A percentile compares a stretch with the other conserved stretches of the same genome.
Conservation (phyloP, 257 asterid species). For the Solanum chilense region DNA sequence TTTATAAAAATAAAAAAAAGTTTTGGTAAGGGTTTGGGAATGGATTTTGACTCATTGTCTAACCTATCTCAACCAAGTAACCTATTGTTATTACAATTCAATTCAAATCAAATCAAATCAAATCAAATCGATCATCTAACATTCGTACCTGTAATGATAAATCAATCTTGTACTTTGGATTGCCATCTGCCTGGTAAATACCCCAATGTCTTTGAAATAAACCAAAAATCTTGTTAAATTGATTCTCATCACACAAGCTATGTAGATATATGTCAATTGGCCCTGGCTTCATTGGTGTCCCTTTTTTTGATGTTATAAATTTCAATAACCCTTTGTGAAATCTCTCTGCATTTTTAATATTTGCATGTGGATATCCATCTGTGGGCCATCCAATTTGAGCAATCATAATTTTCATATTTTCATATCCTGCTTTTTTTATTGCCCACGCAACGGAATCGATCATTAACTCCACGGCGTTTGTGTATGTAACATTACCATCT, state of each 20-base stretch:
- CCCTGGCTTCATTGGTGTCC: conserved; percentile 34
- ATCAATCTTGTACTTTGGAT: conserved; percentile 48
- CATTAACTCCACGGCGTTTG: conserved; percentile 29
- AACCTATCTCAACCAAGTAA: no score
- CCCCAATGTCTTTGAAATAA: conserved; percentile 49
- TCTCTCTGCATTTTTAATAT: conserved; percentile 10
- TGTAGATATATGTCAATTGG: conserved; percentile 23
- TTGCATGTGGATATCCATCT: conserved; percentile 26
- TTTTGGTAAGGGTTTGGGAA: not conserved
- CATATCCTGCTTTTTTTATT: conserved; percentile 19
- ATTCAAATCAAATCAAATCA: not conserved
- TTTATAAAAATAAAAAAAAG: not conserved
- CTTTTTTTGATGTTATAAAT: conserved; percentile 13
- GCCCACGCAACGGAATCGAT: conserved; percentile 30
- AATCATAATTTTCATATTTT: conserved; percentile 10
- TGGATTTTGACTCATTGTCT: not conserved
- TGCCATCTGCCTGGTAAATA: conserved; percentile 31
- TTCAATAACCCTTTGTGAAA: conserved; percentile 24
- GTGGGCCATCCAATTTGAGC: conserved; percentile 70
- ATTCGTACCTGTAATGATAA: not conserved
- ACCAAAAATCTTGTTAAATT: not conserved
- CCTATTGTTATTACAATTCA: not conserved
- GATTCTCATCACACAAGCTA: conserved; percentile 32
- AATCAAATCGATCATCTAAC: not conserved
- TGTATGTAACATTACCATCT: conserved; percentile 17